Base-by-base conservation (phyloP, 2,329 filamentous ascomycete species). In the Thyridium curvatum region DNA sequence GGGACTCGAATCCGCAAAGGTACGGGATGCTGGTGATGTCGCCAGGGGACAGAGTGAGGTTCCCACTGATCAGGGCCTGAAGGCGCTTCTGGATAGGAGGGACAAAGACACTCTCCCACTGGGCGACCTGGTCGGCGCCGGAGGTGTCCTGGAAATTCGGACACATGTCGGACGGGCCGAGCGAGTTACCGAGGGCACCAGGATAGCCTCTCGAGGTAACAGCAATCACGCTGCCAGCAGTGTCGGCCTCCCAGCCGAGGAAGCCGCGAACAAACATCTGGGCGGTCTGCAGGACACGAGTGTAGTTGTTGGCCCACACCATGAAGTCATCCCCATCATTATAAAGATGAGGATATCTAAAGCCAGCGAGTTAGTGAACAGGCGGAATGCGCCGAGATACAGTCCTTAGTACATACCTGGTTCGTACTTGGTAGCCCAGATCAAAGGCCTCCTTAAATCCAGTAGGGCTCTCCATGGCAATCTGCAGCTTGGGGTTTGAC, bases 1-100 rank as follows among this genome's bases (percentile, higher is more conserved):
- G 81, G 3, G 72, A 78, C 50, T 86, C 82, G 42, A 82, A 86
- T 4, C 79, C 82, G 48, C 82, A 86, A n/a, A 84, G 65, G 48
- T 85, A 84, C 0, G 79, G 79, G 36, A 85, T 78, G 33, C 72
- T 69, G 8, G 61, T 64, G 32, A 80, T 62, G 41, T 84, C 77
- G 2, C 56, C 59, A 26, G 69, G 59, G 0, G 65, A 69, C 28
- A 84, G 65, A 1, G 68, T 70, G 28, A 84, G 66, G 30, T 69
- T 63, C 2, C 79, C 78, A 1, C 57, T 49, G 26, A 82, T 66
- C 28, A 76, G 52, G 6, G 58, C 43, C 46, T 81, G 74, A 34
- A 84, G 59, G 4, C 79, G 71, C 17, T 65, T 56, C 41, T 65
- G 64, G 47, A 78, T 70, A 0, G 67, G 66, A 1, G 77, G 74